Conservation (phyloP, 208 protist species). For the Leishmania turanica region DNA sequence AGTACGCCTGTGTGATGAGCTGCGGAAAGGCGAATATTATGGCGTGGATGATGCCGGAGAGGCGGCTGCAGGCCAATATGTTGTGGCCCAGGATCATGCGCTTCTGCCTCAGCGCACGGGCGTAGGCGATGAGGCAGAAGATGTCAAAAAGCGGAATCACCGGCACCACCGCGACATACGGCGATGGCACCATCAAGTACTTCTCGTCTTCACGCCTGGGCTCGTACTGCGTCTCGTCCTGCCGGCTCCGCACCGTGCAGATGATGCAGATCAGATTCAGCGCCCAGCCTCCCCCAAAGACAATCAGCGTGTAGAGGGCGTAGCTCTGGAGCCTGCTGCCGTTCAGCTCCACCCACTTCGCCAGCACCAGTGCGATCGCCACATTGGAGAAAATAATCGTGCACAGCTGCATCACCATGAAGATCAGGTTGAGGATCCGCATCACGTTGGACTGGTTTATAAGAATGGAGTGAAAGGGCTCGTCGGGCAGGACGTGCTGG, state of each 20-base stretch:
- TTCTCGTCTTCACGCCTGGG: conserved; percentile 11
- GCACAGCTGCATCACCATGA: conserved; percentile 46
- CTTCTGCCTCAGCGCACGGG: conserved; percentile 31
- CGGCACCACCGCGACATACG: conserved; percentile 64
- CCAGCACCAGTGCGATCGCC: conserved; percentile 41
- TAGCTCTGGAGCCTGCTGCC: conserved; percentile 32
- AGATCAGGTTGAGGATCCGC: conserved; percentile 42
- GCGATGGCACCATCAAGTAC: conserved; percentile 50
- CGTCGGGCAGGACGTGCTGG: conserved; percentile 63
- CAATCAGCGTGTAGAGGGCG: conserved; percentile 68
- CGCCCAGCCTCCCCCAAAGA: conserved; percentile 70
- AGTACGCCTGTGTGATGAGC: conserved; percentile 63
- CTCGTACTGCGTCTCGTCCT: conserved; percentile 53
- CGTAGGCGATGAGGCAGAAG: conserved; percentile 48
- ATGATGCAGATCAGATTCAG: conserved; percentile 67
- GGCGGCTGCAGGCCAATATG: conserved; percentile 50
- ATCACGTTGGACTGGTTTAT: conserved; percentile 47
- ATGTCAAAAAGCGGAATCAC: conserved; percentile 76
- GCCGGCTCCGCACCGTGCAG: conserved; percentile 53
- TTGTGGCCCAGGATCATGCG: conserved; percentile 63
- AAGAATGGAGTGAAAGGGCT: conserved; percentile 41
- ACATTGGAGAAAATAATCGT: conserved; percentile 38
- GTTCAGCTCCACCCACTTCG: conserved; percentile 43
- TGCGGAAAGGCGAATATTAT: conserved; percentile 71
- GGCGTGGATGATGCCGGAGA: conserved; percentile 55